Evolutionary conservation across 139 green algal species (phyloP).

Genomic region (Nannochloris sp.): DNA sequence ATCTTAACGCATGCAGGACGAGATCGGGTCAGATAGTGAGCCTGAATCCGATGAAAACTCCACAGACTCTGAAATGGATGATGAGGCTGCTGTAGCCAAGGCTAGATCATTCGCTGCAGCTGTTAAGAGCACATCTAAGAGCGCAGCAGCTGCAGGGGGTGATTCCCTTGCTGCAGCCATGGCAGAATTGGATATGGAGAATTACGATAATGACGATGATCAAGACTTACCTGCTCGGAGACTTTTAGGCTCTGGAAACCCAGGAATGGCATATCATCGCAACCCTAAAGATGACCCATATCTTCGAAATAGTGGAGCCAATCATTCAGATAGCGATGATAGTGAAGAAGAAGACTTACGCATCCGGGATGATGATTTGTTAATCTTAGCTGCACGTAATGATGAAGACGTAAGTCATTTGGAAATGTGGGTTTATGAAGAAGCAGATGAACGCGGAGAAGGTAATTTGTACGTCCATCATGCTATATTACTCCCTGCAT

Average conservation of each 20-base stretch:
- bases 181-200: conserved; percentile 92
- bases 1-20: not conserved
- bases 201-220: conserved; percentile 83
- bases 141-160: too few relatives aligned
- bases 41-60: not conserved
- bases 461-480: conserved; percentile 94
- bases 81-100: conserved; percentile 23
- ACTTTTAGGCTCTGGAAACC: conserved; percentile 14
- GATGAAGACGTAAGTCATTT: conserved; percentile 91
- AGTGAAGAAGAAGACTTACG: conserved; percentile 55
- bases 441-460: conserved; percentile 43
- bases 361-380: conserved; percentile 62
- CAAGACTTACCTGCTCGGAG: conserved; percentile 14
- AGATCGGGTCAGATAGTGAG: not conserved
- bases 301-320: not conserved
- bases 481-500: conserved; percentile 88
- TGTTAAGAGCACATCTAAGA: not conserved
- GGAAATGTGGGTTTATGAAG: conserved; percentile 96
- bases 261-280: conserved; percentile 42
- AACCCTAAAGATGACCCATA: conserved; percentile 32
- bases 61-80: conserved; percentile 12
- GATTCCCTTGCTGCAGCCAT: conserved; percentile 42
- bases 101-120: conserved; percentile 13
- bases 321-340: conserved; percentile 16
- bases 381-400: conserved; percentile 83